These are phyloP conservation scores for Aspergillus haitiensis DNA, from an alignment of 495 filamentous ascomycete species.

Conservation along the genomic window DNA sequence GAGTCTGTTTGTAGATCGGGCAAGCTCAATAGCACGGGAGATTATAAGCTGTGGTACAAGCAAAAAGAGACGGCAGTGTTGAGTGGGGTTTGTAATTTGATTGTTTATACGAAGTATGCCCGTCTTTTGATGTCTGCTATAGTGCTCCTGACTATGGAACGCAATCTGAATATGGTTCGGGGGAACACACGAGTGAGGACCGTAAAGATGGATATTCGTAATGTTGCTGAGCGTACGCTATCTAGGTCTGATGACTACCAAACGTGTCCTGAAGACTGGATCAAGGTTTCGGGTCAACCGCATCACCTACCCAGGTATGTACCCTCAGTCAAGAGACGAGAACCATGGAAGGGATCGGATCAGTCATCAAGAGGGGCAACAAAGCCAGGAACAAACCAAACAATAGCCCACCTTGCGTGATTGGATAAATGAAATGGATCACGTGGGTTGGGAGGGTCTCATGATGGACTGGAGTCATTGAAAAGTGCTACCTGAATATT, in stretches of 20 bases:
- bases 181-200: neutral
- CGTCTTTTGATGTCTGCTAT: neutral
- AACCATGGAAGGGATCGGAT: conserved; percentile 4
- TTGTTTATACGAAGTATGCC: neutral
- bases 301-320: neutral
- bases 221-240: conserved; percentile 3
- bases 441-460: neutral
- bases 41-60: neutral
- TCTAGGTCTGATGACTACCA: conserved; percentile 2
- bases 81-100: neutral
- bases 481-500: neutral
- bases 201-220: neutral
- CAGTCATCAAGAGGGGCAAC: conserved; percentile 7
- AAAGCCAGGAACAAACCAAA: neutral
- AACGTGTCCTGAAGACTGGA: conserved; percentile 9
- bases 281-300: neutral
- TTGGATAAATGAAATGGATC: neutral
- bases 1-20: neutral
- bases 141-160: too few relatives aligned
- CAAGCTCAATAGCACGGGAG: neutral
- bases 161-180: neutral
- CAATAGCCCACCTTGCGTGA: neutral
- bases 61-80: neutral
- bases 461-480: neutral
- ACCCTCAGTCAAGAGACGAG: neutral